A percentile compares a stretch with the other conserved stretches of the same genome.
These are phyloP conservation scores for Psilocybe sp. DNA, from an alignment of 768 basidiomycete genomes.

Conservation along the genomic window DNA sequence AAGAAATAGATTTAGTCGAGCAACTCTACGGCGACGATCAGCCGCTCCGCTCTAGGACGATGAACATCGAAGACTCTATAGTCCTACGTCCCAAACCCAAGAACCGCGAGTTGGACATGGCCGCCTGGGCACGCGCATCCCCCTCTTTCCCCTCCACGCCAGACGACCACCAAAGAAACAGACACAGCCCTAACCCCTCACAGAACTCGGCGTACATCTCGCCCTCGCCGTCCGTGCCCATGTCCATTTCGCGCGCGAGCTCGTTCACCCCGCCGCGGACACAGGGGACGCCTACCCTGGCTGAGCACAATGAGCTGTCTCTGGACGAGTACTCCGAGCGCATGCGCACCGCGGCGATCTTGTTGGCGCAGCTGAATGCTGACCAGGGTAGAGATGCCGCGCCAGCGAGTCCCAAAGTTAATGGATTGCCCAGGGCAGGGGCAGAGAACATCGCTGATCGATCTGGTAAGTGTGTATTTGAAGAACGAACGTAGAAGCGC, in stretches of 20 bases:
- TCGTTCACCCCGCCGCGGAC: slow-evolving; percentile 11
- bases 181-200: slow-evolving; percentile 4
- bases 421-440: slow-evolving; percentile 17
- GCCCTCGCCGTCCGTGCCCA: slow-evolving; percentile 9
- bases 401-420: slow-evolving; percentile 15
- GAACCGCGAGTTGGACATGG: slow-evolving; percentile 88
- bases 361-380: slow-evolving; percentile 95
- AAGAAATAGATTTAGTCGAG: slow-evolving; percentile 96
- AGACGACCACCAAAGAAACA: slow-evolving; percentile 12
- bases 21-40: slow-evolving; percentile 86
- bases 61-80: slow-evolving; percentile 84
- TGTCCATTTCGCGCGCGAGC: slow-evolving; percentile 13
- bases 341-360: slow-evolving; percentile 97
- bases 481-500: background rate
- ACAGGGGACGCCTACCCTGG: slow-evolving; percentile 1
- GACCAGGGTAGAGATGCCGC: slow-evolving; percentile 57
- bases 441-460: slow-evolving; percentile 15
- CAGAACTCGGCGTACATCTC: background rate
- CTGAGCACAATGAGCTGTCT: slow-evolving; percentile 47
- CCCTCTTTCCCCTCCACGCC: slow-evolving; percentile 41
- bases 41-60: slow-evolving; percentile 62
- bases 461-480: slow-evolving; percentile 15
- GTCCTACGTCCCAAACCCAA: slow-evolving; percentile 79
- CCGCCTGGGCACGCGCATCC: slow-evolving; percentile 69
- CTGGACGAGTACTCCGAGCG: slow-evolving; percentile 97